These are phyloP conservation scores for Coemansia sp. DNA, from an alignment of 192 early-diverging fungal species.

Conservation along the genomic window DNA sequence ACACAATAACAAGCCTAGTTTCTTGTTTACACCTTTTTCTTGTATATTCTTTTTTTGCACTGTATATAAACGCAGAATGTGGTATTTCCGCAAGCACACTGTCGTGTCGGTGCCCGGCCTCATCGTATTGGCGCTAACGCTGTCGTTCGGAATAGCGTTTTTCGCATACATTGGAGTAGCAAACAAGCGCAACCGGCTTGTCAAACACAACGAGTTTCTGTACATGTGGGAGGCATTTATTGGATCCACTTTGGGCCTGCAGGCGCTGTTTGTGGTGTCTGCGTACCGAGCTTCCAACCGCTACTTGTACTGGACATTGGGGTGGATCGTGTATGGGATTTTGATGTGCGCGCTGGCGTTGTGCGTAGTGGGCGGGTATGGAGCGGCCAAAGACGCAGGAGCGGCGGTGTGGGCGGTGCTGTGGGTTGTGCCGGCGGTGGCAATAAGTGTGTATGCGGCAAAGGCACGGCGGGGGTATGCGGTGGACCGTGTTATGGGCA, in stretches of 20 bases:
- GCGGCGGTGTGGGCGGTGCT: slow-evolving; percentile 44
- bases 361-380: slow-evolving; percentile 42
- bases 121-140: slow-evolving; percentile 24
- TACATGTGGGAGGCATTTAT: slow-evolving; percentile 52
- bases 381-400: slow-evolving; percentile 9
- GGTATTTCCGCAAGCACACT: slow-evolving; percentile 51
- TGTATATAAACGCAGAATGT: slow-evolving; percentile 16
- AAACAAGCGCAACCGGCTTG: slow-evolving; percentile 29
- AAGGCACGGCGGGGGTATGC: slow-evolving; percentile 53
- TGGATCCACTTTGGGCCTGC: slow-evolving; percentile 29
- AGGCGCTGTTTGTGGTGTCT: slow-evolving; percentile 54
- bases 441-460: slow-evolving; percentile 33
- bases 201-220: slow-evolving; percentile 40
- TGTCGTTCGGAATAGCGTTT: slow-evolving; percentile 40
- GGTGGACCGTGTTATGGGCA: slow-evolving; percentile 55
- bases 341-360: slow-evolving; percentile 33
- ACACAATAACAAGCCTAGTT: no score
- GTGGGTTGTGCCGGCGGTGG: slow-evolving; percentile 24
- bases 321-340: slow-evolving; percentile 48
- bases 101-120: slow-evolving; percentile 50
- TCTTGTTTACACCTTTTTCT: no score
- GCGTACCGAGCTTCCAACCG: slow-evolving; percentile 50
- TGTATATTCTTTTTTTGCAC: background rate
- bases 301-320: slow-evolving; percentile 43
- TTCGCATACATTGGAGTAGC: slow-evolving; percentile 47